Evolutionary conservation across 192 early-diverging fungal genomes (phyloP).

Genomic region (Ambispora gerdemannii): DNA sequence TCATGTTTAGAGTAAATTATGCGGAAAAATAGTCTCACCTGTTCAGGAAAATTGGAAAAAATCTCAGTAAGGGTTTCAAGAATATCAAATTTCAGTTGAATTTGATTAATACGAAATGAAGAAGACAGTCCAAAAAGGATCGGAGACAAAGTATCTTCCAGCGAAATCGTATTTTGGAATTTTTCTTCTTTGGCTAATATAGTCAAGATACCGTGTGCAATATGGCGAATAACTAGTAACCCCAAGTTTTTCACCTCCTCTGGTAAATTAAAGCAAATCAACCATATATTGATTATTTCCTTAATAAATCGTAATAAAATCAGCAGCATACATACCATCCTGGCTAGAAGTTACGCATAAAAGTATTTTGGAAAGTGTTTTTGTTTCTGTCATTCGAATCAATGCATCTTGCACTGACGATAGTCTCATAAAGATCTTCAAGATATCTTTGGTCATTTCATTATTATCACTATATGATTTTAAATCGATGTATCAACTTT

Average conservation of each 20-base stretch:
- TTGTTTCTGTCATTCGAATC: slow-evolving; percentile 32
- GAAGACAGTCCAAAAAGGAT: too few species aligned
- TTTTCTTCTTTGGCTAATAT: too few species aligned
- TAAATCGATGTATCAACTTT: neutral
- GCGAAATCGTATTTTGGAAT: too few species aligned
- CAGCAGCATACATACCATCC: neutral
- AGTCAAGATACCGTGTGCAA: too few species aligned
- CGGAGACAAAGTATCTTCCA: too few species aligned
- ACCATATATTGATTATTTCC: too few species aligned
- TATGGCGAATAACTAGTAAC: too few species aligned
- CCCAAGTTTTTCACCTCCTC: too few species aligned
- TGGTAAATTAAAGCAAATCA: too few species aligned
- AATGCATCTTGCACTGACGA: slow-evolving; percentile 31
- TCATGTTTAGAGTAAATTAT: neutral
- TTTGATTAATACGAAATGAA: slow-evolving; percentile 28
- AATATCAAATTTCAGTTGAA: slow-evolving; percentile 37
- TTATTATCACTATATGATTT: slow-evolving; percentile 29
- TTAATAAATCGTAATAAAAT: too few species aligned
- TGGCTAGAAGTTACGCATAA: slow-evolving; percentile 23
- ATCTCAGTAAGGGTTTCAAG: slow-evolving; percentile 34
- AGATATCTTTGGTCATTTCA: slow-evolving; percentile 37
- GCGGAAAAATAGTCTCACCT: slow-evolving; percentile 14
- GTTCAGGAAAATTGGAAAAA: slow-evolving; percentile 20
- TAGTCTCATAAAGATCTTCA: slow-evolving; percentile 38
- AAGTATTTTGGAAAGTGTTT: slow-evolving; percentile 33